These are phyloP conservation scores for Juglanconis juglandina DNA, from an alignment of 2,329 filamentous ascomycete species.

Conservation along the genomic window DNA sequence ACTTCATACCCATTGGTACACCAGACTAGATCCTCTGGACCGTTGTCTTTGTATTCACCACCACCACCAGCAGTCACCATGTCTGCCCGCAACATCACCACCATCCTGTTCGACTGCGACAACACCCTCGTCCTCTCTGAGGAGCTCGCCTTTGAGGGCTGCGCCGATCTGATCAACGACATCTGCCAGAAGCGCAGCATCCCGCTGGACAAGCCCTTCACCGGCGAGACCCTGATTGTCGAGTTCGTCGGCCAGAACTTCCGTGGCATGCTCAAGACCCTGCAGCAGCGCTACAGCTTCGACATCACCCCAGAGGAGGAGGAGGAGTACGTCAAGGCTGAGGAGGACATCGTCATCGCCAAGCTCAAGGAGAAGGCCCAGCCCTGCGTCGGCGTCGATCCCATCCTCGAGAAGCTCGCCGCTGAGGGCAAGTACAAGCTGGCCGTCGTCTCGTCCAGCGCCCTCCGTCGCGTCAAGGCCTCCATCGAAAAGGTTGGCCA, in stretches of 20 bases:
- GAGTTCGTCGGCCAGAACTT: constrained; percentile 95
- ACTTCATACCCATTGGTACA: not conserved
- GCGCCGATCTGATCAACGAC: constrained; percentile 83
- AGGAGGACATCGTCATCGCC: constrained; percentile 79
- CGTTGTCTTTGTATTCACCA: constrained; percentile 1
- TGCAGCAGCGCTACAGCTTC: constrained; percentile 75
- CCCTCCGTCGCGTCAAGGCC: constrained; percentile 72
- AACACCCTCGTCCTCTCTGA: constrained; percentile 94
- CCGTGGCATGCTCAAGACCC: constrained; percentile 79
- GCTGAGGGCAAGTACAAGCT: constrained; percentile 64
- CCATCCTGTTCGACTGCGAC: constrained; percentile 75
- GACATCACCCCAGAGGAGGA: constrained; percentile 64
- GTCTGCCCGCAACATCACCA: constrained; percentile 52
- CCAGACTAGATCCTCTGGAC: constrained; percentile 8
- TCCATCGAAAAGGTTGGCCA: constrained; percentile 77
- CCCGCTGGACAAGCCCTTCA: constrained; percentile 61
- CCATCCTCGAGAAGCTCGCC: constrained; percentile 62
- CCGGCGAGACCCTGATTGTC: constrained; percentile 70
- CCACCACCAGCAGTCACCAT: constrained; percentile 6
- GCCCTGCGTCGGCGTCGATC: constrained; percentile 67
- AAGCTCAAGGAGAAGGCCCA: constrained; percentile 67
- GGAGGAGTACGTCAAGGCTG: constrained; percentile 68
- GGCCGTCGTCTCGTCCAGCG: constrained; percentile 77
- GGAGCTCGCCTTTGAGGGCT: constrained; percentile 86
- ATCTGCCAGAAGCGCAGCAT: constrained; percentile 65